Evolutionary conservation across 345 rosid species (phyloP).

Genomic region (Acer saccharum): DNA sequence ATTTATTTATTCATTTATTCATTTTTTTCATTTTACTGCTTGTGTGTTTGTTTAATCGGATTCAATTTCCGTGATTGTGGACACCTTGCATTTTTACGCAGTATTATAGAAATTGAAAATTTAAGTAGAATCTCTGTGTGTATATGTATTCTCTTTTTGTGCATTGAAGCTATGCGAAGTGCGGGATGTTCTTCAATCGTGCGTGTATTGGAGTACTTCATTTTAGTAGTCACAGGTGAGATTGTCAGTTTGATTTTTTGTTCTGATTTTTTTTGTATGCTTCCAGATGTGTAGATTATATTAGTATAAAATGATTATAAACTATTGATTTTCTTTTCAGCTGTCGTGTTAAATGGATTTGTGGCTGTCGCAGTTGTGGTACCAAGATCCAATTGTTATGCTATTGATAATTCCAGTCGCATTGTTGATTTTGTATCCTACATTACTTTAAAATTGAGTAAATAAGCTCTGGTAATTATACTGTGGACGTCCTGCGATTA

Average conservation of each 20-base stretch:
- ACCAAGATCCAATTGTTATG: slow-evolving; percentile 79
- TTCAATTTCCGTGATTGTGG: no score
- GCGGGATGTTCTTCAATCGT: slow-evolving; percentile 21
- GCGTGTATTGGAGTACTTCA: slow-evolving; percentile 18
- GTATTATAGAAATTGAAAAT: not conserved
- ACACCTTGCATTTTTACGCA: not conserved
- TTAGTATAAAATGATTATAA: not conserved
- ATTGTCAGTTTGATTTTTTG: slow-evolving; percentile 1
- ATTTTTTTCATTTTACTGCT: not conserved
- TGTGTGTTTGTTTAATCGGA: no score
- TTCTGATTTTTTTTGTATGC: no score
- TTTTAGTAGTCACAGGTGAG: slow-evolving; percentile 39
- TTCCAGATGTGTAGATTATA: not conserved
- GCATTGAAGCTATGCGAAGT: slow-evolving; percentile 32
- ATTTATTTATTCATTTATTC: not conserved
- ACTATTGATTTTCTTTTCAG: slow-evolving; percentile 36
- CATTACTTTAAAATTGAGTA: not conserved
- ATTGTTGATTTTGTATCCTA: slow-evolving; percentile 96
- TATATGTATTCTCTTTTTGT: not conserved
- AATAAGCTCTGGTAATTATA: not conserved
- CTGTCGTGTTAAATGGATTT: slow-evolving; percentile 36
- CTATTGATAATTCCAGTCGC: slow-evolving; percentile 83
- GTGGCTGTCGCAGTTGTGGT: slow-evolving; percentile 49
- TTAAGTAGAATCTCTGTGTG: not conserved
- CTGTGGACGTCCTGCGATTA: not conserved